Evolutionary conservation across 345 rosid genomes (phyloP).

Genomic region (Boechera stricta): DNA sequence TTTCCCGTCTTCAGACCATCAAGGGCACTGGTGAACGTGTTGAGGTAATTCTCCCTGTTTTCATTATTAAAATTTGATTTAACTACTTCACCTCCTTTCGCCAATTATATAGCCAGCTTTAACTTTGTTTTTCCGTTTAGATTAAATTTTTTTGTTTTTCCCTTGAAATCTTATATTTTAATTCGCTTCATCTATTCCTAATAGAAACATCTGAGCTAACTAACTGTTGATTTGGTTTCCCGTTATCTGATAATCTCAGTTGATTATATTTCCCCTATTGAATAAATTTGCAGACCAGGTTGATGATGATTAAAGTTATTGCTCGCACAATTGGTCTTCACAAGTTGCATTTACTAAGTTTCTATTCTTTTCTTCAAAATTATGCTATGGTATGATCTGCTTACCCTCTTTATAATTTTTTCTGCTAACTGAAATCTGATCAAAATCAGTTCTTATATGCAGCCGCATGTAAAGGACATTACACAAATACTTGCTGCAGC

Average conservation of each 20-base stretch:
- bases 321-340: constrained; percentile 94
- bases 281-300: constrained; percentile 68
- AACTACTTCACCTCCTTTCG: neutral
- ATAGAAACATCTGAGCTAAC: neutral
- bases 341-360: constrained; percentile 71
- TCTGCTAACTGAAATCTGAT: constrained; percentile 24
- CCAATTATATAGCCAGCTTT: neutral
- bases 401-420: neutral
- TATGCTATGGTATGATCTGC: constrained; percentile 71
- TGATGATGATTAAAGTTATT: constrained; percentile 93
- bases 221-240: constrained; percentile 10
- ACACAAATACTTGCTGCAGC: constrained; percentile 94
- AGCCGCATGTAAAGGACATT: constrained; percentile 94
- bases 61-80: neutral
- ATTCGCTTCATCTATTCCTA: neutral
- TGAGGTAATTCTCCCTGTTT: constrained; percentile 60
- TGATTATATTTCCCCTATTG: neutral
- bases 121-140: neutral
- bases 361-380: constrained; percentile 80
- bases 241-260: neutral
- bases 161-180: neutral
- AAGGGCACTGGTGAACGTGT: constrained; percentile 64
- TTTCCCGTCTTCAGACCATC: constrained; percentile 88
- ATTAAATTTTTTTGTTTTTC: neutral
- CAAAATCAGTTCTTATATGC: constrained; percentile 43